Conservation (phyloP, 139 green algal species). For the Picochlorum sp. region DNA sequence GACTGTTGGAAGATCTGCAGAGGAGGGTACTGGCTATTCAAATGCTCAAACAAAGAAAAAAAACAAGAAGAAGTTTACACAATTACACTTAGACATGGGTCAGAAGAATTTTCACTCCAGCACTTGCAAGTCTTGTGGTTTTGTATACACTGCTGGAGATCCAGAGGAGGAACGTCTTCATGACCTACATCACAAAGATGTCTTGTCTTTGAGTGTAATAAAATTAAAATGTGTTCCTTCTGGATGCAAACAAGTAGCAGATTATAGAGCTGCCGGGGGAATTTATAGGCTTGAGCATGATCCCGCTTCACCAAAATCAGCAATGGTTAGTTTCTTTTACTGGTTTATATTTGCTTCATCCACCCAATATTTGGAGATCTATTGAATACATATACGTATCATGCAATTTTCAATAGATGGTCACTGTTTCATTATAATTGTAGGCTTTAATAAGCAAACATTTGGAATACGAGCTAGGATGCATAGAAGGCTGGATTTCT, state of each 20-base stretch:
- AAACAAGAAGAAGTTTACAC: conserved; percentile 1
- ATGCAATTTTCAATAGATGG: too few species aligned
- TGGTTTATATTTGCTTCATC: too few species aligned
- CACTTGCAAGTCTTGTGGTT: conserved; percentile 23
- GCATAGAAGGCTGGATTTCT: neutral
- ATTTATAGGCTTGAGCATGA: neutral
- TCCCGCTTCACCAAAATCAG: neutral
- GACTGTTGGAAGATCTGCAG: neutral
- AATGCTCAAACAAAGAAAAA: neutral
- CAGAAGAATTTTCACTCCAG: conserved; percentile 30
- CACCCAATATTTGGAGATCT: too few species aligned
- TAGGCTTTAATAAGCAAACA: too few species aligned
- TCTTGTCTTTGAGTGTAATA: neutral
- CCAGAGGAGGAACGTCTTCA: conserved; percentile 30
- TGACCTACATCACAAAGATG: conserved; percentile 13
- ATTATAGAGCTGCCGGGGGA: neutral
- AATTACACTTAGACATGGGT: conserved; percentile 32
- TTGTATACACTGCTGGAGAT: conserved; percentile 31
- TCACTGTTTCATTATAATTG: too few species aligned
- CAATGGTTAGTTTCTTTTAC: neutral
- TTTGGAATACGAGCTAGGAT: too few species aligned
- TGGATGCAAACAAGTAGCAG: neutral
- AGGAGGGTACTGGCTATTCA: neutral
- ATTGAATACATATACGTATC: too few species aligned
- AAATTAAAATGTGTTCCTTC: conserved; percentile 15